These are phyloP conservation scores for Oryza longistaminata DNA, from an alignment of 176 grass and related monocot genomes.

Conservation along the genomic window DNA sequence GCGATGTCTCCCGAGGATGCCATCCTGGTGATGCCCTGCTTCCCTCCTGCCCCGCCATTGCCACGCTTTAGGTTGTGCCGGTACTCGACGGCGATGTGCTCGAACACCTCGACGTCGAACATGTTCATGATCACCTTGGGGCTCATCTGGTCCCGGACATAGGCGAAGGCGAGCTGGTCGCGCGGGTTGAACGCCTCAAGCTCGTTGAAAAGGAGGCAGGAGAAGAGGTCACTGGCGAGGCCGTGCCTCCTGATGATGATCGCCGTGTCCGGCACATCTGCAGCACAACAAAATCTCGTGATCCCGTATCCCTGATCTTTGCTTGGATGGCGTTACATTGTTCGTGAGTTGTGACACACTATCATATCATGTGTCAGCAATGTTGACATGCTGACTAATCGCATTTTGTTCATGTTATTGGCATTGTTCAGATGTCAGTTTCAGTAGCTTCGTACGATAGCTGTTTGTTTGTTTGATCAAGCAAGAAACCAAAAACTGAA, in stretches of 20 bases:
- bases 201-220: conserved; percentile 93
- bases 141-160: conserved; percentile 74
- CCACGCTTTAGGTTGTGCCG: conserved; percentile 71
- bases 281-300: neutral
- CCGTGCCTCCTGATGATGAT: conserved; percentile 84
- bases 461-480: neutral
- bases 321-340: neutral
- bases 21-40: conserved; percentile 36
- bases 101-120: conserved; percentile 89
- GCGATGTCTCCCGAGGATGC: conserved; percentile 52
- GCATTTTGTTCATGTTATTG: neutral
- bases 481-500: neutral
- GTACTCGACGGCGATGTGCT: conserved; percentile 83
- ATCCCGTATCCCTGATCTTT: neutral
- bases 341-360: neutral
- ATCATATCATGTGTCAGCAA: neutral
- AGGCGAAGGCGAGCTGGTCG: conserved; percentile 87
- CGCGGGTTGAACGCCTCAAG: conserved; percentile 85
- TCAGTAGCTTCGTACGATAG: neutral
- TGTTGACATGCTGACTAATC: neutral
- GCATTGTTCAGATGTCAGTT: neutral
- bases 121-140: conserved; percentile 77
- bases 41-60: neutral
- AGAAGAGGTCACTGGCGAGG: conserved; percentile 67
- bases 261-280: conserved; percentile 95